phyloP scores from a whole-genome alignment of 2,329 filamentous ascomycete genomes.

The Xylariales sp. region DNA sequence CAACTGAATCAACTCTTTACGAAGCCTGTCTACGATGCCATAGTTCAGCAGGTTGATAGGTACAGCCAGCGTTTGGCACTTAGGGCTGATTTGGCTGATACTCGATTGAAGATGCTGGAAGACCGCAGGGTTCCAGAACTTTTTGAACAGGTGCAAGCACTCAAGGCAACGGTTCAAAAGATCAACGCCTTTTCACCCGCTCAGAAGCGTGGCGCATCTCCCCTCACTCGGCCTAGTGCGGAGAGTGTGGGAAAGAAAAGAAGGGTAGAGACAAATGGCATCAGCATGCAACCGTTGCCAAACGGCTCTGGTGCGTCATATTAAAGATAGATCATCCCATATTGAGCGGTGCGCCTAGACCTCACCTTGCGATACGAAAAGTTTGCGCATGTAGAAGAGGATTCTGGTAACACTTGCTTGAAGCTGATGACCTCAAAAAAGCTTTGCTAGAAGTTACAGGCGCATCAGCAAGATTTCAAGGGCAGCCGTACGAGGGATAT shows the following conservation, averaged over 20 bases:
- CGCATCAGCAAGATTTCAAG: too few relatives aligned
- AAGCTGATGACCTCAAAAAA: too few relatives aligned
- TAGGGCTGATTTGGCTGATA: neutral
- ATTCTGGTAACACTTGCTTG: too few relatives aligned
- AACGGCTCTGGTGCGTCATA: too few relatives aligned
- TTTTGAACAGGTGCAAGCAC: neutral
- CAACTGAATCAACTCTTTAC: conserved; percentile 5
- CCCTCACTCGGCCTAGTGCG: neutral
- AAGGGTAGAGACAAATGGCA: neutral
- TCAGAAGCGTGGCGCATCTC: neutral
- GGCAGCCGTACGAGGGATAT: too few relatives aligned
- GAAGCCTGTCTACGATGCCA: conserved; percentile 1
- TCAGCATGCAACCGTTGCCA: too few relatives aligned
- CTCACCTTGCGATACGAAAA: too few relatives aligned
- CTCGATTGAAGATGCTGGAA: neutral
- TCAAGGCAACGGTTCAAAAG: neutral
- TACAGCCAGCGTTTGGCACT: neutral
- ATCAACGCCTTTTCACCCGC: neutral
- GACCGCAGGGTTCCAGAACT: neutral
- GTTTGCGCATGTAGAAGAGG: too few relatives aligned
- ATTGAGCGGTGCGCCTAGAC: too few relatives aligned
- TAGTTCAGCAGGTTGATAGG: conserved; percentile 2
- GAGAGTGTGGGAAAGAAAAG: neutral
- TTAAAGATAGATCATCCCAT: too few relatives aligned
- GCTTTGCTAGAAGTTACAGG: too few relatives aligned